These are phyloP conservation scores for Diutina siamensis DNA, from an alignment of 1,139 yeast genomes.

Conservation along the genomic window DNA sequence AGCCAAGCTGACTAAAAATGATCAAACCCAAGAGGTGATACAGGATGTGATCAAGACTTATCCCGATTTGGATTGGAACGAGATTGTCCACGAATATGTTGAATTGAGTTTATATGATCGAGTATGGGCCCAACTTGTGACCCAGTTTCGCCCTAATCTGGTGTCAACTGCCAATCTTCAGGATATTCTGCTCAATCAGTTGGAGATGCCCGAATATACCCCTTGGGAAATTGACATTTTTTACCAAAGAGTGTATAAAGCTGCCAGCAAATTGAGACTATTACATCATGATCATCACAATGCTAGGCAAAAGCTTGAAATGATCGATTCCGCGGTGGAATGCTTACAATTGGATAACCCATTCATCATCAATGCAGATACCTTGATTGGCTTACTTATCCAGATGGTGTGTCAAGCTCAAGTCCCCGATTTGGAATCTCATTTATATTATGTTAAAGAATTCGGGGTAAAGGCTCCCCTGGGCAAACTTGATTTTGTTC, in stretches of 20 bases:
- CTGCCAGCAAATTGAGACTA: slow-evolving; percentile 43
- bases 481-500: slow-evolving; percentile 23
- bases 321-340: slow-evolving; percentile 43
- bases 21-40: not conserved
- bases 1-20: not conserved
- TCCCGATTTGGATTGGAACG: slow-evolving; percentile 41
- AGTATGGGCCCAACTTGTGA: slow-evolving; percentile 43
- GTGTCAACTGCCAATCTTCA: slow-evolving; percentile 22
- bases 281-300: slow-evolving; percentile 36
- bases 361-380: slow-evolving; percentile 62
- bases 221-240: slow-evolving; percentile 30
- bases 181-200: slow-evolving; percentile 54
- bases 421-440: slow-evolving; percentile 48
- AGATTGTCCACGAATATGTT: slow-evolving; percentile 54
- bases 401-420: slow-evolving; percentile 60
- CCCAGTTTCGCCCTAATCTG: slow-evolving; percentile 21
- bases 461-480: slow-evolving; percentile 31
- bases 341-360: slow-evolving; percentile 25
- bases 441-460: slow-evolving; percentile 50
- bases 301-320: slow-evolving; percentile 41
- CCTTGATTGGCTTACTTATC: slow-evolving; percentile 59
- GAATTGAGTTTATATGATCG: slow-evolving; percentile 57
- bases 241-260: slow-evolving; percentile 39
- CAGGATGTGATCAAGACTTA: slow-evolving; percentile 10
- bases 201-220: slow-evolving; percentile 42